Evolutionary conservation across 2,329 filamentous ascomycete species (phyloP).

Genomic region (Hypoxylon sp.): DNA sequence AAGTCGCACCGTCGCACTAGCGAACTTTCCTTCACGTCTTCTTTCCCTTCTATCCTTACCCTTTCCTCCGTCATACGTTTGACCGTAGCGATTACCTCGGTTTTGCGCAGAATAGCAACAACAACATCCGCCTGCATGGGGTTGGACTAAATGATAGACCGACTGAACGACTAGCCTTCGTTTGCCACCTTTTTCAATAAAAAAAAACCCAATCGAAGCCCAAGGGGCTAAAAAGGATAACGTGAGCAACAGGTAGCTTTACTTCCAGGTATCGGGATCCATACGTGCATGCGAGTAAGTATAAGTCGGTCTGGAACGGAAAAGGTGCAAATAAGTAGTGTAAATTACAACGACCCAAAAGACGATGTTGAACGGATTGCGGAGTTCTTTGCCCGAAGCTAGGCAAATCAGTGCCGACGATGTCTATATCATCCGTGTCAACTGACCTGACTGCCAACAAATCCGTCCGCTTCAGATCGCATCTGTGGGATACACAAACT

Average conservation of each 20-base stretch:
- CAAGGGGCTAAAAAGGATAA: slow-evolving; percentile 17
- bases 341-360: slow-evolving; percentile 38
- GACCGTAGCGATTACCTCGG: not conserved
- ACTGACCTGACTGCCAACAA: slow-evolving; percentile 41
- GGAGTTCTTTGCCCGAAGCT: slow-evolving; percentile 24
- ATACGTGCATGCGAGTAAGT: slow-evolving; percentile 16
- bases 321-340: slow-evolving; percentile 26
- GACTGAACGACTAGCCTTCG: not conserved
- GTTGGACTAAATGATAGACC: not conserved
- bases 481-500: slow-evolving; percentile 40
- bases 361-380: slow-evolving; percentile 24
- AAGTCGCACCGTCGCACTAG: slow-evolving; percentile 39
- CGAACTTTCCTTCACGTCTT: not conserved
- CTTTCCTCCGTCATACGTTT: not conserved
- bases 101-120: slow-evolving; percentile 1
- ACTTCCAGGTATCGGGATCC: not conserved
- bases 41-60: slow-evolving; percentile 10
- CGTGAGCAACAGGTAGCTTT: not conserved
- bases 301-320: slow-evolving; percentile 14
- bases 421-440: slow-evolving; percentile 35
- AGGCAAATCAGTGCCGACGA: slow-evolving; percentile 38
- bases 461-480: slow-evolving; percentile 37
- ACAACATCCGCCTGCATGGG: slow-evolving; percentile 4
- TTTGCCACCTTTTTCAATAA: slow-evolving; percentile 6
- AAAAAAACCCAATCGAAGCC: slow-evolving; percentile 34